Conservation (phyloP, 1,139 yeast species). For the Hemisphaericaspora subhashii region DNA sequence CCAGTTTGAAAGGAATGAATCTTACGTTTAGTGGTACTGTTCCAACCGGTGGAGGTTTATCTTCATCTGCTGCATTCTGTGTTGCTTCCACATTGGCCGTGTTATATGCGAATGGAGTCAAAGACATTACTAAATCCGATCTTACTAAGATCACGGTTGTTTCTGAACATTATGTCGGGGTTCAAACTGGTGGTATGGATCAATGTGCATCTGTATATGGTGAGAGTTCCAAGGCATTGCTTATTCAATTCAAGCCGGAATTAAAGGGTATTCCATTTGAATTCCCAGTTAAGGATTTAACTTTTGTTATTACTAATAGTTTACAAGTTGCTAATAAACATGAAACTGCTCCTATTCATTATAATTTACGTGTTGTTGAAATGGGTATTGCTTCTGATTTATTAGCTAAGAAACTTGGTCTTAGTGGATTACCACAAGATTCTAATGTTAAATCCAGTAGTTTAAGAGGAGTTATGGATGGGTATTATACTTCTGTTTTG, state of each 20-base stretch:
- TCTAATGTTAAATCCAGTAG: slow-evolving; percentile 55
- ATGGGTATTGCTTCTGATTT: slow-evolving; percentile 63
- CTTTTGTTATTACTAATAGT: slow-evolving; percentile 64
- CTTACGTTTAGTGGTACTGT: slow-evolving; percentile 64
- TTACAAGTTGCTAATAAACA: slow-evolving; percentile 63
- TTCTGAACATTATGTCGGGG: slow-evolving; percentile 73
- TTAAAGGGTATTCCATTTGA: slow-evolving; percentile 56
- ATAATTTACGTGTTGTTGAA: slow-evolving; percentile 71
- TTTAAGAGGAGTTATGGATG: slow-evolving; percentile 62
- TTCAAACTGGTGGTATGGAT: slow-evolving; percentile 79
- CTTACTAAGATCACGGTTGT: slow-evolving; percentile 64
- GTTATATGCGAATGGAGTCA: slow-evolving; percentile 53
- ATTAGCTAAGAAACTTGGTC: slow-evolving; percentile 48
- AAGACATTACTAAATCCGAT: slow-evolving; percentile 46
- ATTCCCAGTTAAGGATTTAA: slow-evolving; percentile 52
- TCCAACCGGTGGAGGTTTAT: slow-evolving; percentile 73
- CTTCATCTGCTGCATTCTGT: slow-evolving; percentile 73
- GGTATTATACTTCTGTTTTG: slow-evolving; percentile 37
- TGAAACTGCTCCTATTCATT: slow-evolving; percentile 69
- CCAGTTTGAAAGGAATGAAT: slow-evolving; percentile 47
- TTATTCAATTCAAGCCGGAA: slow-evolving; percentile 62
- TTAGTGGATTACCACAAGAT: slow-evolving; percentile 43
- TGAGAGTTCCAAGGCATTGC: slow-evolving; percentile 57
- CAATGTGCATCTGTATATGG: slow-evolving; percentile 75
- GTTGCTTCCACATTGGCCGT: slow-evolving; percentile 65